These are phyloP conservation scores for Sodiomyces alkalinus DNA, from an alignment of 2,329 filamentous ascomycete species.

Conservation along the genomic window DNA sequence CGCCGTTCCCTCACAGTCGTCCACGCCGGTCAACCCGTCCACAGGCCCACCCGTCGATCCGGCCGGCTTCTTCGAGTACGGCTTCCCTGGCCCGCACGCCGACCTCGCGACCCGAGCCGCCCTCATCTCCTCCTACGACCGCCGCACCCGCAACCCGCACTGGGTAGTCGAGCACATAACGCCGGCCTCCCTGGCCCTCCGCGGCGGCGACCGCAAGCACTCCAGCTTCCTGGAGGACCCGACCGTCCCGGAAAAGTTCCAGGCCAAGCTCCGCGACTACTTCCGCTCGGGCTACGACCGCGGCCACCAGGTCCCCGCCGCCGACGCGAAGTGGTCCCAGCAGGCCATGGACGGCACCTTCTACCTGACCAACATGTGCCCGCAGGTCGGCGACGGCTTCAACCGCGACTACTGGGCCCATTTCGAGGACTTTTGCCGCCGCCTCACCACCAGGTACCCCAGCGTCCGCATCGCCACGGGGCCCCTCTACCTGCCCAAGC, in stretches of 20 bases:
- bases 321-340: constrained; percentile 93
- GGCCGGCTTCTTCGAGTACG: constrained; percentile 65
- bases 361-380: constrained; percentile 89
- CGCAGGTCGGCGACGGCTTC: constrained; percentile 95
- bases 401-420: constrained; percentile 99
- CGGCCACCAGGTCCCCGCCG: constrained; percentile 92
- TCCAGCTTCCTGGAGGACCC: constrained; percentile 72
- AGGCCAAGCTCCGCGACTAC: constrained; percentile 85
- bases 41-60: constrained; percentile 54
- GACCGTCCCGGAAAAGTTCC: constrained; percentile 69
- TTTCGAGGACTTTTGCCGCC: constrained; percentile 90
- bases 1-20: constrained; percentile 10
- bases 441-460: constrained; percentile 67
- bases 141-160: constrained; percentile 75
- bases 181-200: constrained; percentile 58
- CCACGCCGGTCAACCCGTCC: constrained; percentile 14
- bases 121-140: constrained; percentile 79
- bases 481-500: constrained; percentile 79
- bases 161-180: constrained; percentile 98
- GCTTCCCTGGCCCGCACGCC: constrained; percentile 80
- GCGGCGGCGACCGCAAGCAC: constrained; percentile 71
- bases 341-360: constrained; percentile 92
- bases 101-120: constrained; percentile 67
- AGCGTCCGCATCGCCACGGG: constrained; percentile 86
- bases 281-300: constrained; percentile 89